Conservation (phyloP, 805 yeast species). For the Nakazawaea peltata region DNA sequence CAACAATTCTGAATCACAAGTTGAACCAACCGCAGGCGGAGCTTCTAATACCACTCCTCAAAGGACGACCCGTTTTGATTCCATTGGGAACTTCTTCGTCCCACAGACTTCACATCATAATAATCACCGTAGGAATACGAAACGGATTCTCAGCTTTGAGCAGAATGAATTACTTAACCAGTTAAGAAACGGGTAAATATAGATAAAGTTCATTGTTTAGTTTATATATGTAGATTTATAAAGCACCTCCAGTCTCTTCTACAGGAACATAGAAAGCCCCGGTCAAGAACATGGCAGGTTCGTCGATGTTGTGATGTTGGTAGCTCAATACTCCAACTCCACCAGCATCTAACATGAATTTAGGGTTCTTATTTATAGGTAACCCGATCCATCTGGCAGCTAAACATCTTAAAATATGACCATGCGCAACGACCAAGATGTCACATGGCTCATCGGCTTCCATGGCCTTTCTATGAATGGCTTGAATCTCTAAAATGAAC, state of each 20-base stretch:
- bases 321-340: constrained; percentile 90
- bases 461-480: constrained; percentile 47
- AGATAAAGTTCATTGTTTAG: no score
- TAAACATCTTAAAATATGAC: constrained; percentile 84
- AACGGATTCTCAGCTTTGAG: constrained; percentile 50
- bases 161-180: constrained; percentile 42
- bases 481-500: constrained; percentile 56
- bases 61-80: no score
- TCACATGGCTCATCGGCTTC: constrained; percentile 52
- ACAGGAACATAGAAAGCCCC: constrained; percentile 77
- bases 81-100: no score
- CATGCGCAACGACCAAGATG: constrained; percentile 82
- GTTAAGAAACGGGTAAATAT: constrained; percentile 21
- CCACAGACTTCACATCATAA: no score
- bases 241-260: constrained; percentile 38
- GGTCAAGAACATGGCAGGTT: constrained; percentile 80
- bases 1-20: no score
- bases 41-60: no score
- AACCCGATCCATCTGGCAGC: constrained; percentile 81
- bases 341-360: constrained; percentile 86
- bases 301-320: constrained; percentile 75
- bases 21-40: no score
- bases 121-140: no score
- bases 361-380: constrained; percentile 58
- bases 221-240: constrained; percentile 10